A percentile compares a stretch with the other conserved stretches of the same genome.
Conservation (phyloP, 139 green algal genomes). For the Coelastrella sp. region DNA sequence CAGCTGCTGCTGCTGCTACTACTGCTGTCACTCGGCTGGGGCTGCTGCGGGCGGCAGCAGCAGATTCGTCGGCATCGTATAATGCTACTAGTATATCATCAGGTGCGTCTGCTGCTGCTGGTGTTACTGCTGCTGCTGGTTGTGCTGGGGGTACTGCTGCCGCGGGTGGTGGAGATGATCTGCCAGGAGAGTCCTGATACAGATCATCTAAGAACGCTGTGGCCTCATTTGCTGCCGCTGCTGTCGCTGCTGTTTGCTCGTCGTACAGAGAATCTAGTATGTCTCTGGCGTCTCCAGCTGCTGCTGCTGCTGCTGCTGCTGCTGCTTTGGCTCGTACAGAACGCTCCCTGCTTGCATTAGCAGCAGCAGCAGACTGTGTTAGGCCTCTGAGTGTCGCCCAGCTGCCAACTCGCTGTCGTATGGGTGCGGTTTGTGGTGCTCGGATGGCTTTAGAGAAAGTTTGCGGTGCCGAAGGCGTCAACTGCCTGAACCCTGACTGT, state of each 20-base stretch:
- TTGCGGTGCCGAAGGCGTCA: too few relatives aligned
- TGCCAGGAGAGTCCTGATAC: background rate
- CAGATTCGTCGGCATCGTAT: slow-evolving; percentile 14
- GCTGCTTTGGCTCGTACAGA: slow-evolving; percentile 10
- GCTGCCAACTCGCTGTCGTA: too few relatives aligned
- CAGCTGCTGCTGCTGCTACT: background rate
- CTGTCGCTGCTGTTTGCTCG: background rate
- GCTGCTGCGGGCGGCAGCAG: background rate
- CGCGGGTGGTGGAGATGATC: background rate
- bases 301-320: slow-evolving; percentile 22
- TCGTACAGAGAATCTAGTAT: background rate
- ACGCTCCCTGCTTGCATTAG: slow-evolving; percentile 23
- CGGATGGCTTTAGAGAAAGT: too few relatives aligned
- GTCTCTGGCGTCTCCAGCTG: background rate
- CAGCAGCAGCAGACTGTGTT: slow-evolving; percentile 19
- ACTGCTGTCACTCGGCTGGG: background rate
- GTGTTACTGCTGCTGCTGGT: slow-evolving; percentile 10
- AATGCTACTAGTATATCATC: slow-evolving; percentile 1
- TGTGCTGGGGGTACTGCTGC: background rate
- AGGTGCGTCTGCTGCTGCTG: slow-evolving; percentile 9
- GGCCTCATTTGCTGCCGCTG: background rate
- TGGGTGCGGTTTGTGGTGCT: too few relatives aligned
- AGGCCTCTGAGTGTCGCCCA: background rate
- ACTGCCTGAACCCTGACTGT: too few relatives aligned
- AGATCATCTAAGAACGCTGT: background rate